A percentile compares a stretch with the other conserved stretches of the same genome.
Conservation (phyloP, 2,329 filamentous ascomycete species). For the Pseudocercospora fuligena region DNA sequence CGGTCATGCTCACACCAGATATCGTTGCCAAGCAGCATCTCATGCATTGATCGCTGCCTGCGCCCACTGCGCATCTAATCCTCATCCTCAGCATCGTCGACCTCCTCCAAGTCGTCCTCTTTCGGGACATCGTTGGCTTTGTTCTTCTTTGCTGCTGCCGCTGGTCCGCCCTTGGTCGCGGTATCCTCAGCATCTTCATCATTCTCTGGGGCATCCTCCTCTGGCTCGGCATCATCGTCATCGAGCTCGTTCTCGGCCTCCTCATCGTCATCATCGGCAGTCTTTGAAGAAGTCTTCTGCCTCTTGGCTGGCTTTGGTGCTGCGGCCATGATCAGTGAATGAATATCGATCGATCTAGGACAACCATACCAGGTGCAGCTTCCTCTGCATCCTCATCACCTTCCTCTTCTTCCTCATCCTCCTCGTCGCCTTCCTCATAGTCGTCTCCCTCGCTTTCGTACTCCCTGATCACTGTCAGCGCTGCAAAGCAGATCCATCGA, state of each 20-base stretch:
- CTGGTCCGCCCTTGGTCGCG: slow-evolving; percentile 34
- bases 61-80: neutral
- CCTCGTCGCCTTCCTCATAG: slow-evolving; percentile 25
- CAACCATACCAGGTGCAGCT: slow-evolving; percentile 22
- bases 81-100: slow-evolving; percentile 26
- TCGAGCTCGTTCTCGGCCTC: slow-evolving; percentile 32
- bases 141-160: slow-evolving; percentile 37
- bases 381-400: slow-evolving; percentile 23
- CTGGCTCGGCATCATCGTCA: slow-evolving; percentile 35
- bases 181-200: slow-evolving; percentile 40
- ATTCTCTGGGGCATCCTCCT: slow-evolving; percentile 39
- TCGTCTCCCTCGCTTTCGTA: slow-evolving; percentile 15
- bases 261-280: slow-evolving; percentile 27
- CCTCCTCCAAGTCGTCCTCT: slow-evolving; percentile 39
- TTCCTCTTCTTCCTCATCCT: slow-evolving; percentile 22
- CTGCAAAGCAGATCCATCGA: neutral
- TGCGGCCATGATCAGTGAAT: slow-evolving; percentile 10
- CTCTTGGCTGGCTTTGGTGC: slow-evolving; percentile 32
- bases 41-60: neutral
- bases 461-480: slow-evolving; percentile 8
- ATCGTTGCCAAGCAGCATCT: neutral
- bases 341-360: neutral
- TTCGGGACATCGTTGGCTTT: slow-evolving; percentile 39
- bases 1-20: neutral
- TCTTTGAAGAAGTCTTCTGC: slow-evolving; percentile 27